phyloP scores from a whole-genome alignment of 306 rosid genomes.

The Quillaja saponaria region DNA sequence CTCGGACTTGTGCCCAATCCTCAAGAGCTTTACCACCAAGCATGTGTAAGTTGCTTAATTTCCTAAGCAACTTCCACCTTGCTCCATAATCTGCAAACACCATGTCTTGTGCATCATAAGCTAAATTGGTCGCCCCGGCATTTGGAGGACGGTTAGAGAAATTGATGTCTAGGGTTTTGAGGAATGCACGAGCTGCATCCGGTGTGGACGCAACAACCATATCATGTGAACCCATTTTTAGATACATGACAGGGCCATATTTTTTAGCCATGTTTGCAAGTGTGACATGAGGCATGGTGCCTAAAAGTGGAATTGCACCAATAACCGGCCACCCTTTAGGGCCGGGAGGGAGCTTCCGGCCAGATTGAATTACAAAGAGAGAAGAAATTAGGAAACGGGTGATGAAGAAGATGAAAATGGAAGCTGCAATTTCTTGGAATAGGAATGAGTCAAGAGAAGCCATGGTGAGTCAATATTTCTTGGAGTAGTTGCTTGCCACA shows the following conservation, averaged over 20 bases:
- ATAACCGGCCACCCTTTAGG: constrained; percentile 34
- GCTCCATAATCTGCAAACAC: constrained; percentile 39
- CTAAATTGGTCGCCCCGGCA: constrained; percentile 30
- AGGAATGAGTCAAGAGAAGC: constrained; percentile 1
- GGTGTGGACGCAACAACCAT: constrained; percentile 43
- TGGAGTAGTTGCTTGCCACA: too few species aligned
- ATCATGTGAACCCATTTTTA: constrained; percentile 32
- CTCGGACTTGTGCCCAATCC: too few species aligned
- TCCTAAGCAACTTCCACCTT: too few species aligned
- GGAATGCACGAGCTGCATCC: constrained; percentile 34
- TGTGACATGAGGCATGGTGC: constrained; percentile 37
- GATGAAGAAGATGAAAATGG: constrained; percentile 30
- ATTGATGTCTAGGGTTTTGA: constrained; percentile 31
- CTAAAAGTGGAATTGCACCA: constrained; percentile 35
- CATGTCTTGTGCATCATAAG: constrained; percentile 36
- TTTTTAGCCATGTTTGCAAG: constrained; percentile 18
- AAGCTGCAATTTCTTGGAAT: neutral
- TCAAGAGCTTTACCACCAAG: too few species aligned
- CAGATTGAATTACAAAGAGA: neutral
- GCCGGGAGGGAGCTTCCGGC: constrained; percentile 31
- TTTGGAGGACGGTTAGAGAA: constrained; percentile 35
- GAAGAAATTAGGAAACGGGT: constrained; percentile 21
- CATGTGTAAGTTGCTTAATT: too few species aligned
- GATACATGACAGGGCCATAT: constrained; percentile 40
- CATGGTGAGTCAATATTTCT: too few species aligned